phyloP scores from a whole-genome alignment of 495 filamentous ascomycete species.

The Tuber calosporum region DNA sequence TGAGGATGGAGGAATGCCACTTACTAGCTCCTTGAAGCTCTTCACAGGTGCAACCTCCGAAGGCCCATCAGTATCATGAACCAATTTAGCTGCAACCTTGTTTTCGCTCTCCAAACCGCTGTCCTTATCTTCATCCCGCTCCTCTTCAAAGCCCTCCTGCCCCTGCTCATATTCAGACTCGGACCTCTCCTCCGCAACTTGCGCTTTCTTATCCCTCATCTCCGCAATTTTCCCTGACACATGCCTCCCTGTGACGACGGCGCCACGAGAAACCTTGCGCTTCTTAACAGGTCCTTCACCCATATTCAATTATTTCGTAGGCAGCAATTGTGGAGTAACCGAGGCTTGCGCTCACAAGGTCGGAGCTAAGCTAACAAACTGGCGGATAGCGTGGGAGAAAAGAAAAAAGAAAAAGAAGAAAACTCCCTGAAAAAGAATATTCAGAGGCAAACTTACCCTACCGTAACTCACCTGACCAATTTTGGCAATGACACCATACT shows the following conservation, averaged over 20 bases:
- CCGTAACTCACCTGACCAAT: neutral
- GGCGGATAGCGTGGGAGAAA: neutral
- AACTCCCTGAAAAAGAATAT: neutral
- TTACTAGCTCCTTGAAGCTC: slow-evolving; percentile 68
- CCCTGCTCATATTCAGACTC: slow-evolving; percentile 2
- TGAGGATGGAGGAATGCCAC: slow-evolving; percentile 9
- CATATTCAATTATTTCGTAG: slow-evolving; percentile 10
- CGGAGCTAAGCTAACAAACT: neutral
- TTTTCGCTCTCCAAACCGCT: neutral
- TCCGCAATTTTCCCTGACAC: neutral
- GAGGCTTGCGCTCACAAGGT: neutral
- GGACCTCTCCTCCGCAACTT: neutral
- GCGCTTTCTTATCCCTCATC: slow-evolving; percentile 8
- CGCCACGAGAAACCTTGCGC: slow-evolving; percentile 23
- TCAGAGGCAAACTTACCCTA: neutral
- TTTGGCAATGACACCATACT: slow-evolving; percentile 1
- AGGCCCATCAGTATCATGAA: slow-evolving; percentile 5
- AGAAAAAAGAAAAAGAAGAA: neutral
- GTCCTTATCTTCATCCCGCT: slow-evolving; percentile 4
- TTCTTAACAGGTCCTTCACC: slow-evolving; percentile 27
- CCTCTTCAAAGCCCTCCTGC: slow-evolving; percentile 7
- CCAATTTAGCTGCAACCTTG: neutral
- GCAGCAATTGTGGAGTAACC: neutral
- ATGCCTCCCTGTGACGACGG: neutral
- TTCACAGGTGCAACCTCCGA: slow-evolving; percentile 45